Base-by-base conservation (phyloP, 805 yeast genomes). In the Saccharomycopsis fibuligera region DNA sequence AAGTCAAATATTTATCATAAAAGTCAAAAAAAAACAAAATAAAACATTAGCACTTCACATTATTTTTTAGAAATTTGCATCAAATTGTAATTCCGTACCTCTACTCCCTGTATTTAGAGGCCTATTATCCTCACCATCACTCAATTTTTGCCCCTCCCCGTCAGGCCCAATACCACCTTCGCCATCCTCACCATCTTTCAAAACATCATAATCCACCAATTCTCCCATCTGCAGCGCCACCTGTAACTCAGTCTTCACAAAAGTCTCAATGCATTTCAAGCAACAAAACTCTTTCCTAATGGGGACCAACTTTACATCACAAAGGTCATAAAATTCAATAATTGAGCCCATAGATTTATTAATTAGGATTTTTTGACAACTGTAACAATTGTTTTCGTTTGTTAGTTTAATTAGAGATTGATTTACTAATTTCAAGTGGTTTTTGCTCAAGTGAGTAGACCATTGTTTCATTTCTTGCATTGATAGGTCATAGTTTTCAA, bases 221-320 rank as follows among this genome's bases (percentile, higher is more conserved):
- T 6, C 14, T 17, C 17, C 37, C 6, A 12, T n/a, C 14, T 9
- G 19, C 19, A 8, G 9, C 37, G n/a, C n/a, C n/a, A n/a, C n/a
- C n/a, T n/a, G n/a, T n/a, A n/a, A 38, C 23, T 48, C 51, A 5
- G 14, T 27, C 29, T 29, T 35, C 6, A 40, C 16, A 33, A 35
- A 53, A 27, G 29, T 16, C n/a, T 41, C 35, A 6, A 48, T 35
- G 35, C 56, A 53, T 21, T 41, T 36, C 14, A 35, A 31, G 30
- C 52, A 41, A 35, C 56, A 53, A 35, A 53, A 53, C 33, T 51
- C 44, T 27, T 53, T 53, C n/a, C 39, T 19, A 12, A 53, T 38
- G 5, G 56, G 55, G 3, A 53, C 44, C 8, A 44, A 25, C 24
- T 31, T 41, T 9, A 25, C 25, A 5, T 43, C 54, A 9, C 37